These are phyloP conservation scores for Sanghuangporus baumii DNA, from an alignment of 1,284 basidiomycete genomes.

Conservation along the genomic window DNA sequence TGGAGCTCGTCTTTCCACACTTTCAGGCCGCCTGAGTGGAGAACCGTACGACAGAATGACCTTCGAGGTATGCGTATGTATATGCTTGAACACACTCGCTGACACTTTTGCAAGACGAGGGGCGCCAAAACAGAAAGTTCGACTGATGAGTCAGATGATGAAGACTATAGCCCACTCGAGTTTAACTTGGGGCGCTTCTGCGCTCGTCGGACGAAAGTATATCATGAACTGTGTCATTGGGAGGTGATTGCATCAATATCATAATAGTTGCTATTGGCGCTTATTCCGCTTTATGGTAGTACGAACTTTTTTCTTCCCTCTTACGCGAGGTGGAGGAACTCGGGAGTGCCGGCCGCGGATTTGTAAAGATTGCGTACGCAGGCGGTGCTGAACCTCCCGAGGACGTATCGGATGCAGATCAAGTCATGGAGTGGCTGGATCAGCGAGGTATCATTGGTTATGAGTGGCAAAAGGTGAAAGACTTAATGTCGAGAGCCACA, in stretches of 20 bases:
- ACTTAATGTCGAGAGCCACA: slow-evolving; percentile 66
- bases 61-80: slow-evolving; percentile 40
- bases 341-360: slow-evolving; percentile 34
- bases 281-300: slow-evolving; percentile 32
- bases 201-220: slow-evolving; percentile 59
- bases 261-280: background rate
- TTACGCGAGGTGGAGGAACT: slow-evolving; percentile 50
- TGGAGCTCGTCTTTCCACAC: slow-evolving; percentile 56
- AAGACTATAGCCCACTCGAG: slow-evolving; percentile 26
- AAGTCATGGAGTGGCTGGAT: slow-evolving; percentile 79
- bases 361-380: slow-evolving; percentile 50
- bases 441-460: slow-evolving; percentile 58
- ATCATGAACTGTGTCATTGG: slow-evolving; percentile 80
- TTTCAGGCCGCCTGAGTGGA: slow-evolving; percentile 52
- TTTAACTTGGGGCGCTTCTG: slow-evolving; percentile 73
- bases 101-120: too few relatives aligned
- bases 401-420: slow-evolving; percentile 65
- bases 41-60: slow-evolving; percentile 52
- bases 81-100: background rate
- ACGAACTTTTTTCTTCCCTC: slow-evolving; percentile 52
- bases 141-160: slow-evolving; percentile 29
- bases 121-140: slow-evolving; percentile 20
- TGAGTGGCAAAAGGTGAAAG: slow-evolving; percentile 62
- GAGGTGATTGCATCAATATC: slow-evolving; percentile 45
- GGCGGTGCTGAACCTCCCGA: slow-evolving; percentile 51